Conservation (phyloP, 371 early-diverging fungal species). For the Syncephalastrum sp. region DNA sequence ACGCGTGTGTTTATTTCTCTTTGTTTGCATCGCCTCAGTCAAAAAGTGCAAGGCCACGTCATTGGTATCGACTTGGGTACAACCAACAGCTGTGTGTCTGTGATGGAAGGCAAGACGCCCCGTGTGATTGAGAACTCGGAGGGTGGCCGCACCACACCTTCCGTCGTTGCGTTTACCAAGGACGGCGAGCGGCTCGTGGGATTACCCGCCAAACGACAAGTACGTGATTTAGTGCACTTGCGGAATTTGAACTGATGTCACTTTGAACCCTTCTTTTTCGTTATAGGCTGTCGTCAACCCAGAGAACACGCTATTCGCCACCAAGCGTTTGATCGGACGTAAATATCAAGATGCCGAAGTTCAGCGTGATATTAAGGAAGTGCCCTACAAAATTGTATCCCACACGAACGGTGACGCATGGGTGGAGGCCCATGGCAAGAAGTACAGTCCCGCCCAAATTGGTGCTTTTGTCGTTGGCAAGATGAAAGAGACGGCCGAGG, state of each 20-base stretch:
- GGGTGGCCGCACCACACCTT: constrained; percentile 95
- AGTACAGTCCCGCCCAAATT: constrained; percentile 95
- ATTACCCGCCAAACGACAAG: constrained; percentile 85
- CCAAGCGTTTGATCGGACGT: constrained; percentile 96
- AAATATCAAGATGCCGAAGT: constrained; percentile 85
- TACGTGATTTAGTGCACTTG: constrained; percentile 15
- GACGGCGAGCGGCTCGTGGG: constrained; percentile 91
- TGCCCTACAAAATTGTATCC: constrained; percentile 87
- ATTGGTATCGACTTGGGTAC: constrained; percentile 99
- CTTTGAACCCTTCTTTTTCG: constrained; percentile 5
- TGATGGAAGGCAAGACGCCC: constrained; percentile 93
- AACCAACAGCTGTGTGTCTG: constrained; percentile 96
- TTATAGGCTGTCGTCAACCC: constrained; percentile 85
- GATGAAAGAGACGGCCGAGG: constrained; percentile 93
- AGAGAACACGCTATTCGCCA: constrained; percentile 89
- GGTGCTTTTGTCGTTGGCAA: constrained; percentile 93
- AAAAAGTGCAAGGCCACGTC: constrained; percentile 83
- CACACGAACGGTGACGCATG: constrained; percentile 96
- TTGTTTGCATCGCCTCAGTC: constrained; percentile 32
- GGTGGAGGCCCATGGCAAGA: constrained; percentile 90
- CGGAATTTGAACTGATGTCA: constrained; percentile 1
- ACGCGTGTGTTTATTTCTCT: constrained; percentile 1
- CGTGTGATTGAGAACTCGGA: constrained; percentile 93
- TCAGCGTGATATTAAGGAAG: constrained; percentile 80
- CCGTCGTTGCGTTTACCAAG: constrained; percentile 89